Evolutionary conservation across 2,329 filamentous ascomycete genomes (phyloP).

Genomic region (Colletotrichum plurivorum): DNA sequence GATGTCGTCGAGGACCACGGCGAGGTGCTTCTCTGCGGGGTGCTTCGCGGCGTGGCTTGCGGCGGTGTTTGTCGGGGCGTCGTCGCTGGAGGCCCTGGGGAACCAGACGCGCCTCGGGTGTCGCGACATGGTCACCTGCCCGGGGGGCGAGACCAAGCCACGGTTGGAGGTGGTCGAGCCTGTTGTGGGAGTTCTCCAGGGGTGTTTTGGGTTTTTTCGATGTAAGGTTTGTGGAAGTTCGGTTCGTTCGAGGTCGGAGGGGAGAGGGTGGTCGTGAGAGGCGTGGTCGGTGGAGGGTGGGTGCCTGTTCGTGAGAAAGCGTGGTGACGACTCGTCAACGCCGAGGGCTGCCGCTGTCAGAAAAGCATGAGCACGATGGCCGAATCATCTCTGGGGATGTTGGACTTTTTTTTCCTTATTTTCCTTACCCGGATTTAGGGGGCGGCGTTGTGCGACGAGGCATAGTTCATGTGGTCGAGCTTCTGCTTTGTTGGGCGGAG

Average conservation of each 20-base stretch:
- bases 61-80: neutral
- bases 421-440: neutral
- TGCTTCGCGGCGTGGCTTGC: neutral
- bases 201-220: too few relatives aligned
- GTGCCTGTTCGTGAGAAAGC: neutral
- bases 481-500: neutral
- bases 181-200: too few relatives aligned
- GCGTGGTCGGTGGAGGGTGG: neutral
- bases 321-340: neutral
- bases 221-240: too few relatives aligned
- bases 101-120: conserved; percentile 22
- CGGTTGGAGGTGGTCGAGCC: neutral
- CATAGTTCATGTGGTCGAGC: neutral
- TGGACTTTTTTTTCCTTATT: too few relatives aligned
- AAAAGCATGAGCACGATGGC: neutral
- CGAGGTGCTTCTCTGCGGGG: conserved; percentile 7
- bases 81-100: conserved; percentile 9
- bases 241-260: too few relatives aligned
- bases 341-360: neutral
- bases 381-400: too few relatives aligned
- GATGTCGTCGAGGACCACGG: conserved; percentile 35
- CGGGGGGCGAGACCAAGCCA: neutral
- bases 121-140: conserved; percentile 28
- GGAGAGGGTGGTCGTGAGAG: conserved; percentile 4
- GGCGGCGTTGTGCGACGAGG: too few relatives aligned